phyloP scores from a whole-genome alignment of 2,329 filamentous ascomycete genomes.

The Diaporthe australafricana region DNA sequence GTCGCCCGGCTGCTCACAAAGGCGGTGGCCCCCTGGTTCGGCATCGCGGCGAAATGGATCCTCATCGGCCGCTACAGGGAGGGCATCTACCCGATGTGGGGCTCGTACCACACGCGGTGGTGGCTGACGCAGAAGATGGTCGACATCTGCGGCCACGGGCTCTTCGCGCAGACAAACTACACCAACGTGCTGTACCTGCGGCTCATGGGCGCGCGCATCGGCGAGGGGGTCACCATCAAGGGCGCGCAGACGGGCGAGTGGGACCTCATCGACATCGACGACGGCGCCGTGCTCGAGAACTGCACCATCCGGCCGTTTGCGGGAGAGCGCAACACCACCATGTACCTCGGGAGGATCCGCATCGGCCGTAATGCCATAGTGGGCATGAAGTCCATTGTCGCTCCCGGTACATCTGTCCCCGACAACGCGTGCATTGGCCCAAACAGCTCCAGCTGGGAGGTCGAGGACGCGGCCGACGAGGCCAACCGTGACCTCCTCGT shows the following conservation, averaged over 20 bases:
- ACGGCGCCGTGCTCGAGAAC: slow-evolving; percentile 58
- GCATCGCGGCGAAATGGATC: slow-evolving; percentile 65
- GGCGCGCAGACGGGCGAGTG: slow-evolving; percentile 63
- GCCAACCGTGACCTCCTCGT: slow-evolving; percentile 57
- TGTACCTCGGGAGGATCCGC: slow-evolving; percentile 65
- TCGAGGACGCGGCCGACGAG: slow-evolving; percentile 56
- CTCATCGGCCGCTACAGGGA: slow-evolving; percentile 64
- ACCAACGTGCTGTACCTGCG: slow-evolving; percentile 59
- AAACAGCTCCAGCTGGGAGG: slow-evolving; percentile 69
- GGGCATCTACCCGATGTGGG: slow-evolving; percentile 71
- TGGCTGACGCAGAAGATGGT: slow-evolving; percentile 68
- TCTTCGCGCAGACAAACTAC: slow-evolving; percentile 55
- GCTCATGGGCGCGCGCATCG: slow-evolving; percentile 64
- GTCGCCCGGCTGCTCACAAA: slow-evolving; percentile 54
- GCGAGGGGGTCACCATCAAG: slow-evolving; percentile 60
- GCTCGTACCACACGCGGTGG: slow-evolving; percentile 67
- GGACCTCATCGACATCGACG: slow-evolving; percentile 66
- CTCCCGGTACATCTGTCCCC: slow-evolving; percentile 61
- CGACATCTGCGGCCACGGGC: slow-evolving; percentile 59
- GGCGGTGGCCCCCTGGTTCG: slow-evolving; percentile 56
- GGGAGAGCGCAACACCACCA: slow-evolving; percentile 66
- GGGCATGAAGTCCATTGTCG: slow-evolving; percentile 61
- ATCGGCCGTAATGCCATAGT: slow-evolving; percentile 61
- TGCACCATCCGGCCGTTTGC: slow-evolving; percentile 65
- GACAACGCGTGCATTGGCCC: slow-evolving; percentile 64